Conservation (phyloP, 768 basidiomycete species). For the Naganishia randhawae region DNA sequence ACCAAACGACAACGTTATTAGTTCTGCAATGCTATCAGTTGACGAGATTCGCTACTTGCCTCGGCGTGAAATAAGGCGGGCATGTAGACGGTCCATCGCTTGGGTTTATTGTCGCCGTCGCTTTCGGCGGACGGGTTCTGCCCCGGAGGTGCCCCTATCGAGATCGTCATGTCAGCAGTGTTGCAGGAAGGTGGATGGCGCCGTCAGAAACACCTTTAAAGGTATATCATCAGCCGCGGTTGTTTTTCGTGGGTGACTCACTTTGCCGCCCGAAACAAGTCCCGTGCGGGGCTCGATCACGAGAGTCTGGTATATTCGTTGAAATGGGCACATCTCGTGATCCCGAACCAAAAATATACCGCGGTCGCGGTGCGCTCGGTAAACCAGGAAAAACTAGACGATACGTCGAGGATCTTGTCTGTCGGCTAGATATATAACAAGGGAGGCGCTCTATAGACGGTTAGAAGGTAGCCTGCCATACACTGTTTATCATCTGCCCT, state of each 20-base stretch:
- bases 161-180: background rate
- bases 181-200: background rate
- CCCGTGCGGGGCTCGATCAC: conserved; percentile 23
- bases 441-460: no score
- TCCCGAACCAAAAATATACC: no score
- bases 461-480: no score
- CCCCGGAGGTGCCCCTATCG: background rate
- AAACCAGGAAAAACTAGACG: background rate
- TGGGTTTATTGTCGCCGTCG: background rate
- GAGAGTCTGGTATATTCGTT: background rate
- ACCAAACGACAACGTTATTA: background rate
- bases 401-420: no score
- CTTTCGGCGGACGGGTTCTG: background rate
- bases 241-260: conserved; percentile 9
- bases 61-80: conserved; percentile 39
- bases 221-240: no score
- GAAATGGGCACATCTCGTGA: background rate
- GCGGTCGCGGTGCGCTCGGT: no score
- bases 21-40: background rate
- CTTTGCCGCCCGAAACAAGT: background rate
- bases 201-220: background rate
- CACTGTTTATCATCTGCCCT: background rate
- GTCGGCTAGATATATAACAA: no score
- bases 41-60: conserved; percentile 4
- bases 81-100: conserved; percentile 34